Base-by-base conservation (phyloP, 495 filamentous ascomycete species). In the Penicillium manginii region DNA sequence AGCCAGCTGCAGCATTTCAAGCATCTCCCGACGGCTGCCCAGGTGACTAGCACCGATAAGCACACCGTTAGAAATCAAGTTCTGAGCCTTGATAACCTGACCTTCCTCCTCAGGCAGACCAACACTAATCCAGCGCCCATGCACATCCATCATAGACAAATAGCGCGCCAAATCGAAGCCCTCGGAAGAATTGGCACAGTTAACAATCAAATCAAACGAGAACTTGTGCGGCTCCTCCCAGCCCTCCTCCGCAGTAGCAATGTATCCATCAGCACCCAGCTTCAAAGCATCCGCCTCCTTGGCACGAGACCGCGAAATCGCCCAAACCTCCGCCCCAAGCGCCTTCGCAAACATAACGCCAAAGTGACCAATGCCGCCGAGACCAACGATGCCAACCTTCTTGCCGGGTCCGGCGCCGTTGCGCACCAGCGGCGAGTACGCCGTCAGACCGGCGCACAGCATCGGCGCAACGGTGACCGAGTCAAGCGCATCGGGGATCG, bases 391-490 rank as follows among this genome's bases (percentile, higher is more conserved):
- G 39, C 83, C 91, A 18, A 94, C 87, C 71, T 90, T 91, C 76
- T 90, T 91, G n/a, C 90, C 89, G 0, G 88, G 87, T 0, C 88
- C 87, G 43, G 78, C 78, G n/a, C 87, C 88, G 66, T 90, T 86
- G 23, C 89, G 84, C 39, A 89, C 86, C 2, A 97, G 79, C 0
- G 91, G 91, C 33, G 84, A 87, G 75, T 87, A 96, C 29, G 85
- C 86, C 1, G 93, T 96, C 31, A 96, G 73, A 45, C 92, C 92
- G 33, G 91, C 92, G 70, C 92, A 96, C 65, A 96, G 81, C 91
- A 96, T 96, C 2, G 91, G 92, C 14, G 92, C 92, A 1, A 88
- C 91, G 31, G 85, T 67, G 42, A 80, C 80, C 62, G 78, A 86
- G 19, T 85, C 72, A 43, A 96, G 83, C 5, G 78, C 81, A 17